phyloP scores from a whole-genome alignment of 345 rosid genomes.

The Eucalyptus urophylla region DNA sequence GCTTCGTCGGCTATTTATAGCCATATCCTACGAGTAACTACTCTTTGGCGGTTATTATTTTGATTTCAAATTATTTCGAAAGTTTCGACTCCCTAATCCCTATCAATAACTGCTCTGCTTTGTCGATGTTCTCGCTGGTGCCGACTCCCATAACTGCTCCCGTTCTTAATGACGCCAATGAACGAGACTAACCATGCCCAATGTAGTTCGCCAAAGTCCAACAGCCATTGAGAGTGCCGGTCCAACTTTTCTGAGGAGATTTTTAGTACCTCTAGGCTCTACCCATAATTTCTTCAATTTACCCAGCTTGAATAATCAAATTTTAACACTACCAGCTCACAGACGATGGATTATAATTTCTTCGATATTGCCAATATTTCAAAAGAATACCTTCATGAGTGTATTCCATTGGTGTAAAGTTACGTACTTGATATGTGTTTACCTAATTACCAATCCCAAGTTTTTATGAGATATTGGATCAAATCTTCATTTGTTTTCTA shows the following conservation, averaged over 20 bases:
- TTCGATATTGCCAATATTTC: background rate
- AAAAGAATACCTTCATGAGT: background rate
- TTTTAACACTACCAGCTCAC: background rate
- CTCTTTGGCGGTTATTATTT: too few species aligned
- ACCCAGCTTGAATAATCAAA: background rate
- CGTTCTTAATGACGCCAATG: background rate
- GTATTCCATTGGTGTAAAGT: background rate
- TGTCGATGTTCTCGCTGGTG: too few species aligned
- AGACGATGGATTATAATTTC: background rate
- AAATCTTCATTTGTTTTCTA: background rate
- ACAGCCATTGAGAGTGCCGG: background rate
- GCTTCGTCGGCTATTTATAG: too few species aligned
- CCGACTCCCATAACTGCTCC: too few species aligned
- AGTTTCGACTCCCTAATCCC: too few species aligned
- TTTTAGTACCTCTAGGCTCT: background rate
- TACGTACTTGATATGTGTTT: background rate
- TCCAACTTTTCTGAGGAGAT: background rate
- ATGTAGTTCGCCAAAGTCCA: background rate
- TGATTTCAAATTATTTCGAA: too few species aligned
- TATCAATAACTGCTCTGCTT: too few species aligned
- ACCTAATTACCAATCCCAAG: fast-evolving
- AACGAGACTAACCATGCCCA: background rate
- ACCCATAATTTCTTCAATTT: too few species aligned
- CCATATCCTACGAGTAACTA: too few species aligned
- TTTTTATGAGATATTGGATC: background rate